Evolutionary conservation across 768 basidiomycete genomes (phyloP).

Genomic region (Leccinum fibrillosum): DNA sequence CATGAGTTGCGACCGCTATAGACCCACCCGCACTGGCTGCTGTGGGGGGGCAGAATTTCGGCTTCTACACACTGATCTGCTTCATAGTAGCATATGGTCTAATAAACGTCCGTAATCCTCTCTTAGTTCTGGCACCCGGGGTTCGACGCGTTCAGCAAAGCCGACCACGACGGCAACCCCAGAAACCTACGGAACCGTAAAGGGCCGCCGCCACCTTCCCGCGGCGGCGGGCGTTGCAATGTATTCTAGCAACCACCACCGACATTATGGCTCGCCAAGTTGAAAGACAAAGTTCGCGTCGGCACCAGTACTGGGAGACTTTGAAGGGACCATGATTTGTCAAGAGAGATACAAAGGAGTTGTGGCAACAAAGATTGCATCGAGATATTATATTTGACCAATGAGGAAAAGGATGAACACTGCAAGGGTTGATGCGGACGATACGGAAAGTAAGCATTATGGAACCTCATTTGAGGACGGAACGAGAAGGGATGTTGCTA

Average conservation of each 20-base stretch:
- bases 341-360: neutral
- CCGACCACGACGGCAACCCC: neutral
- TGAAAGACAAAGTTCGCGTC: neutral
- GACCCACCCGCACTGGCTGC: neutral
- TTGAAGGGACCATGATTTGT: neutral
- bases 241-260: neutral
- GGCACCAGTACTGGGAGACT: neutral
- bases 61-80: neutral
- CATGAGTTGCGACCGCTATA: neutral
- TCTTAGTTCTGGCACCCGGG: neutral
- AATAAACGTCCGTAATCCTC: neutral
- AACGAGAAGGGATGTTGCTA: conserved; percentile 8
- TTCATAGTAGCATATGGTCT: neutral
- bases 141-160: neutral
- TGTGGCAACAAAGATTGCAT: neutral
- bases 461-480: conserved; percentile 16
- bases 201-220: neutral
- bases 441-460: conserved; percentile 13
- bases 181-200: neutral
- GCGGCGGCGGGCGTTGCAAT: neutral
- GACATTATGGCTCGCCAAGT: neutral
- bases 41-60: neutral
- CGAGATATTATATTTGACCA: neutral
- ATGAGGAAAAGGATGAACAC: neutral
- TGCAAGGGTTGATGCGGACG: conserved; percentile 10